Evolutionary conservation across 169 alveolate genomes (phyloP).

Genomic region (Pseudocohnilembus persalinus): DNA sequence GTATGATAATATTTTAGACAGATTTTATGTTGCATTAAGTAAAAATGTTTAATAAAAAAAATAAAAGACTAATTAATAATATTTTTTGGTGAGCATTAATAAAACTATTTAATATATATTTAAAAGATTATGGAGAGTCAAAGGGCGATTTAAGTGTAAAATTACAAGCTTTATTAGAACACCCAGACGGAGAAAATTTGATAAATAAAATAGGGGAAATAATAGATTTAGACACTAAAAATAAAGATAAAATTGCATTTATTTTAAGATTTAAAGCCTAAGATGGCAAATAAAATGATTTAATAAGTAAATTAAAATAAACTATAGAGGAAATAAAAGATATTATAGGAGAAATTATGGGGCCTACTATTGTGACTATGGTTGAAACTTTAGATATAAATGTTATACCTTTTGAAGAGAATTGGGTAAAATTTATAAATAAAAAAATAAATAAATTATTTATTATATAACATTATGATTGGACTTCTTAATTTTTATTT

Average conservation of each 20-base stretch:
- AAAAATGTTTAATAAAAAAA: too few relatives aligned
- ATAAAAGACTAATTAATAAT: too few relatives aligned
- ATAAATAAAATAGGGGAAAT: not conserved
- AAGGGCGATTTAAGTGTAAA: not conserved
- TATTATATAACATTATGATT: not conserved
- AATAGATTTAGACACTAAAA: not conserved
- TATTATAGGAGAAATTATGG: not conserved
- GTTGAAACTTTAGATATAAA: not conserved
- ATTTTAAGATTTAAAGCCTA: not conserved
- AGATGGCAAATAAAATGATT: not conserved
- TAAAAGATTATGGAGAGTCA: not conserved
- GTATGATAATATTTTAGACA: constrained; percentile 4
- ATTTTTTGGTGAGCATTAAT: not conserved
- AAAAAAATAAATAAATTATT: too few relatives aligned
- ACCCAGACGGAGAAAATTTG: not conserved
- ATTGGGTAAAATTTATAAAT: not conserved
- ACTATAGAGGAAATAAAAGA: not conserved
- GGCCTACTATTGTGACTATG: not conserved
- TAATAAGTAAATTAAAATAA: too few relatives aligned
- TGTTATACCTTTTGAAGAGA: not conserved
- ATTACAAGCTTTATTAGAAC: not conserved
- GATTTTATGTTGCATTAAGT: constrained; percentile 4
- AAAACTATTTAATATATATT: too few relatives aligned
- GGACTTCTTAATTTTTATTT: too few relatives aligned
- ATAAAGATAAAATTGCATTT: too few relatives aligned